Conservation (phyloP, 495 filamentous ascomycete genomes). For the Podospora conica region DNA sequence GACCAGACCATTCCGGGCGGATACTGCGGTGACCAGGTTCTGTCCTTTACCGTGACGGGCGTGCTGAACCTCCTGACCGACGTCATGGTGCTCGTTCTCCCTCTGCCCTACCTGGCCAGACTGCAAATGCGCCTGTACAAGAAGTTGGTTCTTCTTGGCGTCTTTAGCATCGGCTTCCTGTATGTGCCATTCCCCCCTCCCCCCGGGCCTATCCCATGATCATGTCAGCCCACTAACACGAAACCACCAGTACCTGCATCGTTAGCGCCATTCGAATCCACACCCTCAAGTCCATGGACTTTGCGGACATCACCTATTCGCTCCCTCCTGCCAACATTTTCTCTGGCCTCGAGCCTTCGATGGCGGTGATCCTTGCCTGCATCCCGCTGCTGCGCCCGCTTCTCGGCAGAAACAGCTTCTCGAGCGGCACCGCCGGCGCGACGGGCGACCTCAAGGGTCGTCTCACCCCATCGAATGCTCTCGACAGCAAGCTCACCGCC, state of each 20-base stretch:
- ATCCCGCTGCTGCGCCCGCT: slow-evolving; percentile 26
- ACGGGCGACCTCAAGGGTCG: not conserved
- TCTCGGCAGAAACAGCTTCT: slow-evolving; percentile 14
- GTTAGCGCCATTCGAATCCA: slow-evolving; percentile 20
- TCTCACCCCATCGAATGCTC: not conserved
- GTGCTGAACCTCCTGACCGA: slow-evolving; percentile 26
- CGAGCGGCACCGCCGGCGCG: not conserved
- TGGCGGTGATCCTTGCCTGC: slow-evolving; percentile 25
- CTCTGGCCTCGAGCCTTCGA: slow-evolving; percentile 23
- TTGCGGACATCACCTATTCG: slow-evolving; percentile 23
- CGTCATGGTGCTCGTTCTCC: slow-evolving; percentile 23
- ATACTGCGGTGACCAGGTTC: slow-evolving; percentile 19
- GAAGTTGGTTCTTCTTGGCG: slow-evolving; percentile 17
- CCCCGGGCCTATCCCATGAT: no score
- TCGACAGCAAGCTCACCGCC: not conserved
- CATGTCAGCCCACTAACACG: not conserved
- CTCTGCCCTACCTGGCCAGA: slow-evolving; percentile 22
- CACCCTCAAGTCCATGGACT: slow-evolving; percentile 21
- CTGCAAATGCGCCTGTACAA: slow-evolving; percentile 23
- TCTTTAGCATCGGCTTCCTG: slow-evolving; percentile 27
- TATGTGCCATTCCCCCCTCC: slow-evolving; percentile 9
- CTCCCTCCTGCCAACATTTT: slow-evolving; percentile 21
- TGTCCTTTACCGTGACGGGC: slow-evolving; percentile 24
- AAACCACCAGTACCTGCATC: slow-evolving; percentile 19
- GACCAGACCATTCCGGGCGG: slow-evolving; percentile 25